These are phyloP conservation scores for Wickerhamomyces canadensis DNA, from an alignment of 805 yeast species.

Conservation along the genomic window DNA sequence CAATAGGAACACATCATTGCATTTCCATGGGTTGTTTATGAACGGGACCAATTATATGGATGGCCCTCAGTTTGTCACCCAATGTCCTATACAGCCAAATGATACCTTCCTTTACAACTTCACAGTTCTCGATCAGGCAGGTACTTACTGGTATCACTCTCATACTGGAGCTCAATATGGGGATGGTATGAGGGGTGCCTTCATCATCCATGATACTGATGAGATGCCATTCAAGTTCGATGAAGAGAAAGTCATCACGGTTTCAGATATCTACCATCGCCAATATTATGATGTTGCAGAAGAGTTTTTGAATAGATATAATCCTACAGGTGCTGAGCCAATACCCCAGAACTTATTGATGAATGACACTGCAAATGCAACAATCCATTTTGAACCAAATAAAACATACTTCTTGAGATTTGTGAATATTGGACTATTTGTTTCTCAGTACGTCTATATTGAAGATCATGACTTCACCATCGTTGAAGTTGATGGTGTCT, in stretches of 20 bases:
- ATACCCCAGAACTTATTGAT: constrained; percentile 62
- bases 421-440: constrained; percentile 66
- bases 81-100: constrained; percentile 73
- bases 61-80: constrained; percentile 76
- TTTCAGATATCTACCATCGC: constrained; percentile 62
- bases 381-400: constrained; percentile 50
- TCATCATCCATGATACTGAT: constrained; percentile 54
- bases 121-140: constrained; percentile 60
- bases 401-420: constrained; percentile 62
- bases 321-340: constrained; percentile 86
- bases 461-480: constrained; percentile 70
- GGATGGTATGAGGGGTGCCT: constrained; percentile 70
- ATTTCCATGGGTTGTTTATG: constrained; percentile 77
- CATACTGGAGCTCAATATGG: constrained; percentile 74
- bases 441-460: constrained; percentile 61
- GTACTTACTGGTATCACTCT: constrained; percentile 83
- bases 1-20: constrained; percentile 52
- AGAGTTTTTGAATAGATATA: constrained; percentile 54
- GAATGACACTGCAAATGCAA: constrained; percentile 56
- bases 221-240: constrained; percentile 52
- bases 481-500: constrained; percentile 73
- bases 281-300: constrained; percentile 40
- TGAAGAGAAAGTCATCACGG: constrained; percentile 50
- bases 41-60: constrained; percentile 60
- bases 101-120: constrained; percentile 65